Evolutionary conservation across 1,284 basidiomycete genomes (phyloP).

Genomic region (Naganishia sp.): DNA sequence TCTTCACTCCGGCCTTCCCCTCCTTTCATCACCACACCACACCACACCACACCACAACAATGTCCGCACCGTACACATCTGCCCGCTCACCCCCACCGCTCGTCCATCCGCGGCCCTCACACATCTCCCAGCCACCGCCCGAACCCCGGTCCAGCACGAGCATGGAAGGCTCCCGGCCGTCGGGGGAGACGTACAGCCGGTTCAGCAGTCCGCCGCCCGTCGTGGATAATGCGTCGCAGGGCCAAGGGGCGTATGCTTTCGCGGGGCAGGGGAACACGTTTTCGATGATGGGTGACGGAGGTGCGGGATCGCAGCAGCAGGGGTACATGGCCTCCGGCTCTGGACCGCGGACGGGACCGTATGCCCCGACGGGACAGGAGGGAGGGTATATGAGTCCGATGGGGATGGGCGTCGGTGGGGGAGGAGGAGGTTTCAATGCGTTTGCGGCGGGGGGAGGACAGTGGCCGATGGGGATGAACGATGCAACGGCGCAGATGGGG

Average conservation of each 20-base stretch:
- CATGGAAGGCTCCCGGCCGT: constrained; percentile 14
- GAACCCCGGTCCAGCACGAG: constrained; percentile 65
- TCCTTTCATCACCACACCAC: neutral
- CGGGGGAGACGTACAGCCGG: constrained; percentile 43
- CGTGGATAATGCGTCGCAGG: constrained; percentile 45
- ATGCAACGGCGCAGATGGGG: constrained; percentile 92
- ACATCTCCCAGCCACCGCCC: constrained; percentile 78
- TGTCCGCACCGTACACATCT: constrained; percentile 48
- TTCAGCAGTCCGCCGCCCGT: constrained; percentile 50
- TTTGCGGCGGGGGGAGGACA: constrained; percentile 39
- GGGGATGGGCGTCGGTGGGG: constrained; percentile 54
- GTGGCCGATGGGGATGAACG: constrained; percentile 66
- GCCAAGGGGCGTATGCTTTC: constrained; percentile 15
- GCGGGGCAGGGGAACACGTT: constrained; percentile 28
- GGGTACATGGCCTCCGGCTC: neutral
- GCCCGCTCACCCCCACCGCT: constrained; percentile 74
- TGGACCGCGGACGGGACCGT: constrained; percentile 8
- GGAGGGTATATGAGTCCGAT: constrained; percentile 40
- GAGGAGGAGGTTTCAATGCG: neutral
- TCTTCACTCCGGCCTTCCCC: neutral
- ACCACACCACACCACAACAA: neutral
- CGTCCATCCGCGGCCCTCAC: constrained; percentile 84
- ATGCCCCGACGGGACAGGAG: neutral
- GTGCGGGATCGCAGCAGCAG: constrained; percentile 2
- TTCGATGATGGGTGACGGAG: constrained; percentile 18